Evolutionary conservation across 192 early-diverging fungal genomes (phyloP), one percentile per base, ranked within the genome.

Genomic region (Coemansia sp.): DNA sequence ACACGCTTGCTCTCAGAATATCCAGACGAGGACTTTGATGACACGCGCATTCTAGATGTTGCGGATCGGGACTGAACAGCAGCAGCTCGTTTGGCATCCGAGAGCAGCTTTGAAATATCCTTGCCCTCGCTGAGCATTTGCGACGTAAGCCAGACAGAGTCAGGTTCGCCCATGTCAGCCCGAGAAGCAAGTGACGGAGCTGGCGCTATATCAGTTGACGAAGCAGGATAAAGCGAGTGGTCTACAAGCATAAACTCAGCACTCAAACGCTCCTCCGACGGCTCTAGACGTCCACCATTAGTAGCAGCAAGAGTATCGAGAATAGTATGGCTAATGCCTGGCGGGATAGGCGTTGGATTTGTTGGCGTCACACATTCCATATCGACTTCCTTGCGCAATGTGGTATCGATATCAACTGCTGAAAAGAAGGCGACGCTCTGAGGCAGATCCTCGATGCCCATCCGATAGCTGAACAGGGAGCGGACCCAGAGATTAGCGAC

Each of bases 401-500:
- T 91, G 66, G 90, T 89, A 73, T 99, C 97, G 49, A 99, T 82
- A 76, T 99, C 97, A 23, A 99, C 91, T 11, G 89, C 84, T 2
- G 97, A 97, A 73, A 99, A 99, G 76, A 99, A 99, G 0, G 93
- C 94, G 37, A 95, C 90, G 57, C 88, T 89, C 88, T 91, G 85
- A 2, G 96, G 95, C 26, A 98, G 69, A 76, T 95, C 91, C 33
- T 91, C 75, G 21, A 98, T 93, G 21, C 96, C 97, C 35, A 96
- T 62, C 40, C 89, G 86, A 46, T 87, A 90, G 46, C 91, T 90
- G 75, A 99, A 99, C 77, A 96, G 57, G 2, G 93, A 88, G 7
- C 97, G 84, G 13, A 92, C 93, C 97, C 97, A 99, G 11, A 97
- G 76, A 69, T 99, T 97, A 39, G 92, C 86, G 32, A 99, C 84